Conservation (phyloP, 768 basidiomycete genomes). For the Phylloporus sp. region DNA sequence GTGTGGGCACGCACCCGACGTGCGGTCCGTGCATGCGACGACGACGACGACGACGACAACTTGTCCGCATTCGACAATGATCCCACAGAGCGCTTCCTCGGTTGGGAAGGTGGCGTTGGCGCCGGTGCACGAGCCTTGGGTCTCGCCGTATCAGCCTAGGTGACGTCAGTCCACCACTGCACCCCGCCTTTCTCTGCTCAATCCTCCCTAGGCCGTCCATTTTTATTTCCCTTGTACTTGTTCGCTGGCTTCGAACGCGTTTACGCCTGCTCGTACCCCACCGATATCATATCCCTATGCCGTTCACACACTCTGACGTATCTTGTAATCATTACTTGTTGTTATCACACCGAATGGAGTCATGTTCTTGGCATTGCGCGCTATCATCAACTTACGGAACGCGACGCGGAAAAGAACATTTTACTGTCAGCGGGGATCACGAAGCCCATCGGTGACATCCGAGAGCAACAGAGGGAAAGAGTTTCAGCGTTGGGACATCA, state of each 20-base stretch:
- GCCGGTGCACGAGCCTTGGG: constrained; percentile 83
- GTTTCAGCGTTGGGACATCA: no score
- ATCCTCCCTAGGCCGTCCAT: constrained; percentile 1
- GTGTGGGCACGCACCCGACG: constrained; percentile 82
- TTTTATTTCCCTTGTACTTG: background rate
- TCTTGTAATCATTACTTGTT: constrained; percentile 13
- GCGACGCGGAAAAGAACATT: no score
- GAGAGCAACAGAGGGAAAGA: background rate
- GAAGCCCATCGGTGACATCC: background rate
- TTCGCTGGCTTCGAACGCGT: background rate
- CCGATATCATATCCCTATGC: constrained; percentile 17
- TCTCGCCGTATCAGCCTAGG: constrained; percentile 36
- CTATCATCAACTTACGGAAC: no score
- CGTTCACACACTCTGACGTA: constrained; percentile 9
- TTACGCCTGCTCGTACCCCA: background rate
- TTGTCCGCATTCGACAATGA: constrained; percentile 33
- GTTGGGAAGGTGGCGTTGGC: constrained; percentile 74
- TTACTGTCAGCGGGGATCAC: background rate
- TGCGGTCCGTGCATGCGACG: constrained; percentile 46
- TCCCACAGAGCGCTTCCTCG: constrained; percentile 67
- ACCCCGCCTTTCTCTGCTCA: no score
- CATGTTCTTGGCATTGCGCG: no score
- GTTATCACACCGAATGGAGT: constrained; percentile 3
- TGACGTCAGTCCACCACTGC: constrained; percentile 21
- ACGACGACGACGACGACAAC: constrained; percentile 48